These are phyloP conservation scores for Talaromyces sp. DNA, from an alignment of 2,329 filamentous ascomycete genomes.

Conservation along the genomic window DNA sequence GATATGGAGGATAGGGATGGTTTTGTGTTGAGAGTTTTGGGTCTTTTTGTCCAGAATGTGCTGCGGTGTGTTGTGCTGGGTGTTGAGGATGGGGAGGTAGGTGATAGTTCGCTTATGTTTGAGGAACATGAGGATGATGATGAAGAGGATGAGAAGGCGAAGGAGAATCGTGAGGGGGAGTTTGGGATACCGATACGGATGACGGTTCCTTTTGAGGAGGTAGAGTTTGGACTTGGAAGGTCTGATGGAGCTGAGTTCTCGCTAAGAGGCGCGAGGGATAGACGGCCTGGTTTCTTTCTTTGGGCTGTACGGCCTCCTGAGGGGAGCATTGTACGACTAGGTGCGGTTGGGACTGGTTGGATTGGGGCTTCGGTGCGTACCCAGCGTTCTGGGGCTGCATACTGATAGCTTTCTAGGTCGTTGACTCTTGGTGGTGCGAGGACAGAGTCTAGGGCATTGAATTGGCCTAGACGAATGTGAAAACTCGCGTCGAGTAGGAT, in stretches of 20 bases:
- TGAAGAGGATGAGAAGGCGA: constrained; percentile 37
- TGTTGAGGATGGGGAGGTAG: constrained; percentile 22
- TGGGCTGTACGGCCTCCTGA: constrained; percentile 47
- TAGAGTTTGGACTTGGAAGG: constrained; percentile 32
- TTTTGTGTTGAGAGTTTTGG: not conserved
- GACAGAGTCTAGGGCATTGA: constrained; percentile 58
- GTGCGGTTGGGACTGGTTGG: constrained; percentile 32
- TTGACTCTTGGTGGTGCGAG: constrained; percentile 56
- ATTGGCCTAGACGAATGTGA: constrained; percentile 60
- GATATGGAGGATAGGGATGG: not conserved
- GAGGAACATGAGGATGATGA: constrained; percentile 23
- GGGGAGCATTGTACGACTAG: constrained; percentile 36
- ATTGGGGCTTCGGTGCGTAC: constrained; percentile 35
- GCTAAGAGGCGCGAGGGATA: constrained; percentile 27
- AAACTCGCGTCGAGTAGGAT: constrained; percentile 61
- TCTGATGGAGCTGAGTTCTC: constrained; percentile 26
- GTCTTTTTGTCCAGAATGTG: no score
- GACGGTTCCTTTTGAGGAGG: constrained; percentile 38
- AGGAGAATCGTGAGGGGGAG: constrained; percentile 35
- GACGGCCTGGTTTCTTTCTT: constrained; percentile 24
- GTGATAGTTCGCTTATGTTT: constrained; percentile 11
- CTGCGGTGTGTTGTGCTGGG: constrained; percentile 4
- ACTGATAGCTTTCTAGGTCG: constrained; percentile 61
- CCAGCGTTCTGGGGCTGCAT: constrained; percentile 61
- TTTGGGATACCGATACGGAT: constrained; percentile 35